phyloP scores from a whole-genome alignment of 2,329 filamentous ascomycete genomes.

The Fonsecaea monophora region DNA sequence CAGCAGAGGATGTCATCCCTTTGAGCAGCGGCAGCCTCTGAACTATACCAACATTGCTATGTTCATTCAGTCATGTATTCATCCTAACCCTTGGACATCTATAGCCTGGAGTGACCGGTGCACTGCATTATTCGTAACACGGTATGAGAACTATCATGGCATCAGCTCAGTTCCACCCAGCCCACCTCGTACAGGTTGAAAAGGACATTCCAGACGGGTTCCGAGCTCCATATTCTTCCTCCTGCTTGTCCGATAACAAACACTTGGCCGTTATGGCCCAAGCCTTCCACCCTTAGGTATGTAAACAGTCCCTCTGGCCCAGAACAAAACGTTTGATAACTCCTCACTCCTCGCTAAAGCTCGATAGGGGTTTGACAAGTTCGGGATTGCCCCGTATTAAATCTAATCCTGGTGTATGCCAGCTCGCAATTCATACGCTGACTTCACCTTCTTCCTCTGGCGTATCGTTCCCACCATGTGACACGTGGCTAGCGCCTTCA shows the following conservation, averaged over 20 bases:
- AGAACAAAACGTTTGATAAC: constrained; percentile 14
- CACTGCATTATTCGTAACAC: constrained; percentile 5
- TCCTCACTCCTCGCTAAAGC: constrained; percentile 36
- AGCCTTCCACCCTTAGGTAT: background rate
- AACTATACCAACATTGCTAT: background rate
- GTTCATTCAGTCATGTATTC: constrained; percentile 1
- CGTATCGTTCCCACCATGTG: constrained; percentile 14
- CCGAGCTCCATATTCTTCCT: background rate
- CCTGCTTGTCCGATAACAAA: background rate
- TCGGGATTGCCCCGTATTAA: constrained; percentile 33
- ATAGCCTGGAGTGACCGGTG: constrained; percentile 2
- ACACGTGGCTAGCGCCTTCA: constrained; percentile 23
- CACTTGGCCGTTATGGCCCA: background rate
- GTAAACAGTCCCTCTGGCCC: background rate
- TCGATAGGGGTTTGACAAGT: constrained; percentile 4
- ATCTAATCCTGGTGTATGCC: constrained; percentile 16
- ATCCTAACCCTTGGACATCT: background rate
- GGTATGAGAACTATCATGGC: background rate
- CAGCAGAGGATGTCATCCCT: background rate
- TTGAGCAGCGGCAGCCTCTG: background rate
- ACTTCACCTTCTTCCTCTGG: constrained; percentile 36
- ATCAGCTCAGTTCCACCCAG: background rate
- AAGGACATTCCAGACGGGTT: background rate
- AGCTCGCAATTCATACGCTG: constrained; percentile 27
- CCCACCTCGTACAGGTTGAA: background rate